Evolutionary conservation across 2,329 filamentous ascomycete species (phyloP), one percentile per base, ranked within the genome.

Genomic region (Exserohilum rostratum): DNA sequence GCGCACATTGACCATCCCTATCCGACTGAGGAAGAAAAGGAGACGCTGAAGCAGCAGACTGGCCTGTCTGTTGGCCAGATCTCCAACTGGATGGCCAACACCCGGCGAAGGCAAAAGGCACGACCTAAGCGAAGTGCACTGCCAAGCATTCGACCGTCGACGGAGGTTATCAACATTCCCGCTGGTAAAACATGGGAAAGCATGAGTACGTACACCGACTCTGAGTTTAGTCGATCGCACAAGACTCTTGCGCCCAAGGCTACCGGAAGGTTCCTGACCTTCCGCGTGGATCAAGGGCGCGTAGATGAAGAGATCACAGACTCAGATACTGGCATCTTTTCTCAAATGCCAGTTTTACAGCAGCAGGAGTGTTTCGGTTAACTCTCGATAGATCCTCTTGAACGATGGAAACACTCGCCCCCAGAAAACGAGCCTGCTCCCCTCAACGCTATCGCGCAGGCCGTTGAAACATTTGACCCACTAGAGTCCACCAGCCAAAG

Each of bases 51-150:
- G 74, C 82, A 84, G 42, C 84, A 89, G 65, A 96, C 92, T 0
- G 91, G 91, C 6, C 81, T 97, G 35, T 92, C 86, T 72, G 86
- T 90, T 66, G 89, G 83, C 12, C 93, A 97, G 69, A 93, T 96
- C 65, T 88, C 88, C 10, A 96, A 96, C 72, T 96, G 92, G 92
- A 85, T 96, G 42, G 92, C 92, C 55, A 96, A 96, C 74, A 91
- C 91, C 53, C 87, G 92, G 38, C 86, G 92, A 52, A 84, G 92
- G 58, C 88, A 90, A 65, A 96, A 96, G 78, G 86, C 89, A 50
- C 85, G 87, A 43, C 80, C 85, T 2, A 86, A 85, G 42, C 83
- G 88, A 60, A 86, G 85, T 27, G 85, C 83, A 15, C 93, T 90
- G 4, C 90, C 91, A 1, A 85, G 88, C 62, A 78, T 88, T 40